A percentile compares a stretch with the other conserved stretches of the same genome.
Conservation (phyloP, 2,329 filamentous ascomycete species). For the Colletotrichum sp. region DNA sequence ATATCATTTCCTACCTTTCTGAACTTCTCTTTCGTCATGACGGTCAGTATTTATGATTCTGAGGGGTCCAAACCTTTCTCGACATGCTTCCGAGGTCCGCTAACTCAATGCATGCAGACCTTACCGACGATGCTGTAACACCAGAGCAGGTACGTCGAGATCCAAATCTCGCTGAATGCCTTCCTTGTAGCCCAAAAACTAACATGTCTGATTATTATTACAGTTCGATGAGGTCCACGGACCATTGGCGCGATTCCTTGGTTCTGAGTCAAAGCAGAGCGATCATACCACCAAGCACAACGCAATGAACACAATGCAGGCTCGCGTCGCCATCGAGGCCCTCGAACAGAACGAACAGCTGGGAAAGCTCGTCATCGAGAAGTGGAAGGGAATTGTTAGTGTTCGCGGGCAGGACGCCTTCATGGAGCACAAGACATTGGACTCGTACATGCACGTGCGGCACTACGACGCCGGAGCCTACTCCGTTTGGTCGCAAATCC, state of each 20-base stretch:
- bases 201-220: background rate
- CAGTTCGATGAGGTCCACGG: background rate
- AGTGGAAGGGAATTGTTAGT: background rate
- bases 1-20: background rate
- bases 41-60: background rate
- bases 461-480: background rate
- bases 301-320: background rate
- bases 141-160: background rate
- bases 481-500: background rate
- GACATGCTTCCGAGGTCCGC: background rate
- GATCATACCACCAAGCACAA: background rate
- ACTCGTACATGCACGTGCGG: background rate
- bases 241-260: background rate
- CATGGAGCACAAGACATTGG: background rate
- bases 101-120: background rate
- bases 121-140: background rate
- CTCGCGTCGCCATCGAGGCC: background rate
- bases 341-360: background rate
- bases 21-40: background rate
- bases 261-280: background rate
- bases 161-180: background rate
- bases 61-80: background rate
- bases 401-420: background rate
- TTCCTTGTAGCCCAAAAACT: background rate
- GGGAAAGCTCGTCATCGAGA: background rate